Conservation (phyloP, 225 moss, liverwort and hornwort genomes). For the Marchantia paleacea region DNA sequence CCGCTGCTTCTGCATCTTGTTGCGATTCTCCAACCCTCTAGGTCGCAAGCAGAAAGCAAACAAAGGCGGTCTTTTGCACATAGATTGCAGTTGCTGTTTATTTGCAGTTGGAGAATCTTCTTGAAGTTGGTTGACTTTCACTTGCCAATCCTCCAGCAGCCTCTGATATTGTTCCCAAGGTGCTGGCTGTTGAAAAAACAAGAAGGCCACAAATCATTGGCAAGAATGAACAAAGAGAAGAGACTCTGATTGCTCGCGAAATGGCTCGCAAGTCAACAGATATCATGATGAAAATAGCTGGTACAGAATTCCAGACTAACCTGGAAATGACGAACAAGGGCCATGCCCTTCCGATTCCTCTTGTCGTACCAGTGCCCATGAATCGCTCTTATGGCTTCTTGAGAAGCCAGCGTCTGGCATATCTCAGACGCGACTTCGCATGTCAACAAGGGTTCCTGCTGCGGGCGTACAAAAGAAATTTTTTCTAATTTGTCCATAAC, state of each 20-base stretch:
- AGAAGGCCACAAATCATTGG: not conserved
- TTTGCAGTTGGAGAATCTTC: slow-evolving; percentile 59
- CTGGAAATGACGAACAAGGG: slow-evolving; percentile 87
- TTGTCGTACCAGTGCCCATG: slow-evolving; percentile 79
- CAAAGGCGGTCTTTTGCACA: slow-evolving; percentile 63
- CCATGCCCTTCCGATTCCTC: slow-evolving; percentile 79
- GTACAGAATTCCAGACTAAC: slow-evolving; percentile 30
- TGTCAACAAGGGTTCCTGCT: slow-evolving; percentile 51
- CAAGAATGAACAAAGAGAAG: not conserved
- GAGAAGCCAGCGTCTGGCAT: slow-evolving; percentile 64
- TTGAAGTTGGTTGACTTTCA: slow-evolving; percentile 63
- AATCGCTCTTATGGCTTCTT: slow-evolving; percentile 72
- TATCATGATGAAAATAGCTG: not conserved
- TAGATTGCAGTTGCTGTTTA: slow-evolving; percentile 61
- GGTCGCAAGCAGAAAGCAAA: slow-evolving; percentile 99
- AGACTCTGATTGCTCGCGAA: not conserved
- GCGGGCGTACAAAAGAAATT: slow-evolving; percentile 49
- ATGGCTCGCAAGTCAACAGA: not conserved
- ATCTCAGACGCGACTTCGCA: slow-evolving; percentile 62
- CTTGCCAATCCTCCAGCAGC: slow-evolving; percentile 70
- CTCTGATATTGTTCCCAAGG: slow-evolving; percentile 97
- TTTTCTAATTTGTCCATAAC: slow-evolving; percentile 92
- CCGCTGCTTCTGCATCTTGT: slow-evolving; percentile 81
- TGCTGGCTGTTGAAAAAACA: slow-evolving; percentile 60
- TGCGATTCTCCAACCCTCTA: slow-evolving; percentile 75